phyloP scores from a whole-genome alignment of 805 yeast genomes.

The Saccharomyces eubayanus region DNA sequence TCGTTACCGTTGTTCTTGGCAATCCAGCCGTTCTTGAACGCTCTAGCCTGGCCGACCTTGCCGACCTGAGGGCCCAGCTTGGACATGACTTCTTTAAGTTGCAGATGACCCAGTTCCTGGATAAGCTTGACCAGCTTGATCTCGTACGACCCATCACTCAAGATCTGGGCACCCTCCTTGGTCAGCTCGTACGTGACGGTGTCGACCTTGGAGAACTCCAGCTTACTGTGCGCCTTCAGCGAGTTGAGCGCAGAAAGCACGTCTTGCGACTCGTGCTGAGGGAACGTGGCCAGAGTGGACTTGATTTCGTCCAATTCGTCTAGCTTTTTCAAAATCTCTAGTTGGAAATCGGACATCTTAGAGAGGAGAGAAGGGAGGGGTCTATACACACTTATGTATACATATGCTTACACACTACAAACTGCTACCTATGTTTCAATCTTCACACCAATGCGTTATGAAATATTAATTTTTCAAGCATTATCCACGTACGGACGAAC shows the following conservation, averaged over 20 bases:
- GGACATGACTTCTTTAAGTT: slow-evolving; percentile 60
- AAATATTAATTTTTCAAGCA: neutral
- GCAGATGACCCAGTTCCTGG: slow-evolving; percentile 67
- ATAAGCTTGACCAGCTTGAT: slow-evolving; percentile 70
- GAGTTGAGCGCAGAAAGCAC: slow-evolving; percentile 83
- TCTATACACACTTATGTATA: neutral
- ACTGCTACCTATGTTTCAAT: neutral
- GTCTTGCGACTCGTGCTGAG: slow-evolving; percentile 52
- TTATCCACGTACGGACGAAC: neutral
- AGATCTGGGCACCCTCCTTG: slow-evolving; percentile 72
- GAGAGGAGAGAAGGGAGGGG: neutral
- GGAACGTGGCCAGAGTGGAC: slow-evolving; percentile 63
- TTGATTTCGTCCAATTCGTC: slow-evolving; percentile 54
- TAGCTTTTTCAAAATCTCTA: slow-evolving; percentile 53
- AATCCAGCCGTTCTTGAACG: slow-evolving; percentile 96
- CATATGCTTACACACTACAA: neutral
- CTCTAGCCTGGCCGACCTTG: slow-evolving; percentile 91
- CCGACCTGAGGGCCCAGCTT: slow-evolving; percentile 75
- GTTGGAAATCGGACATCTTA: slow-evolving; percentile 63
- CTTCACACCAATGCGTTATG: neutral
- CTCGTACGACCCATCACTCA: slow-evolving; percentile 83
- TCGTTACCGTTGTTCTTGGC: slow-evolving; percentile 71
- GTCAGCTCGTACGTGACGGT: slow-evolving; percentile 68
- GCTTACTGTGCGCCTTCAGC: slow-evolving; percentile 74
- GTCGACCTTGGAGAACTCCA: slow-evolving; percentile 64